These are phyloP conservation scores for Fraxinus quadrangulata DNA, from an alignment of 257 asterid species.

Conservation along the genomic window DNA sequence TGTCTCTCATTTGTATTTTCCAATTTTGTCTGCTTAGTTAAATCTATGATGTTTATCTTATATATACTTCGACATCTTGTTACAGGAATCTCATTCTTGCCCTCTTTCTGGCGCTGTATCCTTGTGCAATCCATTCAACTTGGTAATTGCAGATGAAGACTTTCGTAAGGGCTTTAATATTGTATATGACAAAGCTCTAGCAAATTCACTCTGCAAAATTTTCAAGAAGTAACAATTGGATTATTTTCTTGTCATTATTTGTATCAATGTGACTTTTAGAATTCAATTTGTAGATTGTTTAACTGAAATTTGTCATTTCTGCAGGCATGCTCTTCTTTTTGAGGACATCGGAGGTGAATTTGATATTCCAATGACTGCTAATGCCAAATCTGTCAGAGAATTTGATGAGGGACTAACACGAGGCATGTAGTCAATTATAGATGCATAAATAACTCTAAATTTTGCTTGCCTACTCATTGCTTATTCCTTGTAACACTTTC, in stretches of 20 bases:
- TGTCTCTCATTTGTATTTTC: background rate
- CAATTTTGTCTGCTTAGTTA: background rate
- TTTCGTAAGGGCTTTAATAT: conserved; percentile 92
- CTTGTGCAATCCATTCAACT: conserved; percentile 93
- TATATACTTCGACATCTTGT: conserved; percentile 22
- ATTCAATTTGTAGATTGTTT: conserved; percentile 17
- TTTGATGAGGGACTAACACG: conserved; percentile 92
- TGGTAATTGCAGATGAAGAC: conserved; percentile 92
- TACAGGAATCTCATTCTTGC: conserved; percentile 83
- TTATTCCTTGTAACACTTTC: conserved; percentile 25
- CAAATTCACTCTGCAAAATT: conserved; percentile 74
- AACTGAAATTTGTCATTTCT: conserved; percentile 23
- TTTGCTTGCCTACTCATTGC: conserved; percentile 14
- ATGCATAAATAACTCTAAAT: conserved; percentile 23
- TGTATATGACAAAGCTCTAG: conserved; percentile 86
- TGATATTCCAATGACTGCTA: conserved; percentile 73
- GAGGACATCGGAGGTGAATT: conserved; percentile 88
- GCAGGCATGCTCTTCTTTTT: conserved; percentile 85
- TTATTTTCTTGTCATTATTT: conserved; percentile 19
- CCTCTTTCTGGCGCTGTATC: conserved; percentile 93
- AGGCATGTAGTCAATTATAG: conserved; percentile 49
- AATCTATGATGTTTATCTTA: conserved; percentile 16
- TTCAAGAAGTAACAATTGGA: conserved; percentile 59
- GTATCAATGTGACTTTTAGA: background rate
- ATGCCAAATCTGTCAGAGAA: conserved; percentile 82